phyloP scores from a whole-genome alignment of 768 basidiomycete genomes.

The Agaricus blazei region DNA sequence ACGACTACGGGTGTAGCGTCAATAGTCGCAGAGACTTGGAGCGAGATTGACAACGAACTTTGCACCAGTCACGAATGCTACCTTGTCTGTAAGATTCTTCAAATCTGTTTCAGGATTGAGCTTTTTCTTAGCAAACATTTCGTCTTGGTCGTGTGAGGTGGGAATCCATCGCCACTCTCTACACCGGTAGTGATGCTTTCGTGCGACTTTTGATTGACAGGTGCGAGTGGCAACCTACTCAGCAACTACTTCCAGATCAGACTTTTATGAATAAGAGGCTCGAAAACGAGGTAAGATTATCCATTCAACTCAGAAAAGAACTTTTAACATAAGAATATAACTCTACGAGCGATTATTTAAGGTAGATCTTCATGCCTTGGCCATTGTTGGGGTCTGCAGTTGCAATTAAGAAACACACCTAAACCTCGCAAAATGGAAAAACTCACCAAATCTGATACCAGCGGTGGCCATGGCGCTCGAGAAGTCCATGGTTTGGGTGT shows the following conservation, averaged over 20 bases:
- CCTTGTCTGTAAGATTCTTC: slow-evolving; percentile 39
- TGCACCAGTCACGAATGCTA: slow-evolving; percentile 49
- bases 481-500: slow-evolving; percentile 23
- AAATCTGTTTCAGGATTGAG: slow-evolving; percentile 33
- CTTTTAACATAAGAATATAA: too few relatives aligned
- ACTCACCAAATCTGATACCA: slow-evolving; percentile 29
- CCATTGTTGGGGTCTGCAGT: slow-evolving; percentile 24
- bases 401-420: neutral
- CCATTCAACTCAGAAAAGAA: too few relatives aligned
- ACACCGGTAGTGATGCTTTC: too few relatives aligned
- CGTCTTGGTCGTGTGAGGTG: too few relatives aligned
- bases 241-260: too few relatives aligned
- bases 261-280: too few relatives aligned
- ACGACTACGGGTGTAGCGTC: slow-evolving; percentile 10
- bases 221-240: too few relatives aligned
- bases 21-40: neutral
- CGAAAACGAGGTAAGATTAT: too few relatives aligned
- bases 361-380: slow-evolving; percentile 31
- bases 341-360: slow-evolving; percentile 11
- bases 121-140: slow-evolving; percentile 5
- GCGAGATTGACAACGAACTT: slow-evolving; percentile 30
- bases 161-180: too few relatives aligned
- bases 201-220: too few relatives aligned
- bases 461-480: slow-evolving; percentile 9
- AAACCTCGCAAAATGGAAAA: neutral